Conservation (phyloP, 805 yeast species). For the Blastobotrys terrestris region DNA sequence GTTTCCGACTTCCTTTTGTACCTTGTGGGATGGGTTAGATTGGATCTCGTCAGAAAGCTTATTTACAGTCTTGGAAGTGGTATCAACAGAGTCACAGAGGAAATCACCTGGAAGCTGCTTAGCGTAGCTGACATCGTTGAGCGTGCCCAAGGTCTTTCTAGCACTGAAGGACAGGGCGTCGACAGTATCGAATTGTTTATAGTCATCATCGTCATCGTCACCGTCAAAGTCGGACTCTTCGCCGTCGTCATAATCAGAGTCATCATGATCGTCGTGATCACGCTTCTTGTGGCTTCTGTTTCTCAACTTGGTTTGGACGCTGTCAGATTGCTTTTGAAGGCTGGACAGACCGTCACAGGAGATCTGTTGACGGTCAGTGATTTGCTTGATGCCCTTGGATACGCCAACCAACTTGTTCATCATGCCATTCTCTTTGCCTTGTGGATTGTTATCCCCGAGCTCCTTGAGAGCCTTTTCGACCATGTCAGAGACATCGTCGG, state of each 20-base stretch:
- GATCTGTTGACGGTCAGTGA: not conserved
- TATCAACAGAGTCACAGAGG: not conserved
- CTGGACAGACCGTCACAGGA: not conserved
- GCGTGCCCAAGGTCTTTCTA: not conserved
- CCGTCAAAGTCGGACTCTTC: not conserved
- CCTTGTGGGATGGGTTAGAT: not conserved
- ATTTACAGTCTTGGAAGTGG: not conserved
- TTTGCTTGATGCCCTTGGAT: not conserved
- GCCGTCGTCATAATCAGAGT: constrained; percentile 1
- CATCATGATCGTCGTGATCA: constrained; percentile 2
- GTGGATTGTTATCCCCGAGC: not conserved
- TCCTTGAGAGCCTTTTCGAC: not conserved
- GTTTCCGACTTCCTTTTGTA: not conserved
- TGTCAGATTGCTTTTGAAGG: not conserved
- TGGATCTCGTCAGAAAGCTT: not conserved
- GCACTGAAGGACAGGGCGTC: not conserved
- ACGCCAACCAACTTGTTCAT: not conserved
- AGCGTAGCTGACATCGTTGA: not conserved
- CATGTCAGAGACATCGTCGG: not conserved
- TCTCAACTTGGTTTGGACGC: not conserved
- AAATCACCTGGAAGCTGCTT: not conserved
- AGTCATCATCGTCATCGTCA: not conserved
- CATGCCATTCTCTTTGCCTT: not conserved
- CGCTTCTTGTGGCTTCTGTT: not conserved
- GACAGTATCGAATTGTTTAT: not conserved